A percentile compares a stretch with the other conserved stretches of the same genome.
These are phyloP conservation scores for Helotiales sp. DNA, from an alignment of 2,329 filamentous ascomycete genomes.

Conservation along the genomic window DNA sequence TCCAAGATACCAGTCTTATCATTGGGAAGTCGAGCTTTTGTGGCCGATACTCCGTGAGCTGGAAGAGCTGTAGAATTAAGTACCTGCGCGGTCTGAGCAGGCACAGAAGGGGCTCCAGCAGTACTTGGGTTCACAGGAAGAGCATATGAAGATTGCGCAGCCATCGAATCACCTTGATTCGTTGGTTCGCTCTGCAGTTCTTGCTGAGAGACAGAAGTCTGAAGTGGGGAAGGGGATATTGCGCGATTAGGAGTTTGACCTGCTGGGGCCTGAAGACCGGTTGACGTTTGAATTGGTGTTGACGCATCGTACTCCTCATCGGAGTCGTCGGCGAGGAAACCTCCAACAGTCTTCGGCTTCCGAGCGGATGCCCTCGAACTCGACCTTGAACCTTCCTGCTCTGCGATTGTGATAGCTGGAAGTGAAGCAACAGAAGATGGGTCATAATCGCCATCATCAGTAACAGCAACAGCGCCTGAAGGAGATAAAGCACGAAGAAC, in stretches of 20 bases:
- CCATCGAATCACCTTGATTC: slow-evolving; percentile 33
- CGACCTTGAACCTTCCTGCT: slow-evolving; percentile 32
- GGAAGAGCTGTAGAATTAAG: slow-evolving; percentile 29
- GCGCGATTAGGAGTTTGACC: slow-evolving; percentile 30
- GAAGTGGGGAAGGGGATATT: slow-evolving; percentile 33
- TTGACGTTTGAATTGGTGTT: slow-evolving; percentile 23
- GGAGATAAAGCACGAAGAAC: slow-evolving; percentile 38
- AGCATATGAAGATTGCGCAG: slow-evolving; percentile 23
- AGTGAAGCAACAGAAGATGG: slow-evolving; percentile 34
- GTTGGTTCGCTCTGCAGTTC: slow-evolving; percentile 26
- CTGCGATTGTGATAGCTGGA: slow-evolving; percentile 31
- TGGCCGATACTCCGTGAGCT: slow-evolving; percentile 26
- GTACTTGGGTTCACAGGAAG: slow-evolving; percentile 30
- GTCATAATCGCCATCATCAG: slow-evolving; percentile 36
- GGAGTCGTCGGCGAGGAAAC: slow-evolving; percentile 38
- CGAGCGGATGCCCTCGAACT: slow-evolving; percentile 35
- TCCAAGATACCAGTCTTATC: slow-evolving; percentile 58
- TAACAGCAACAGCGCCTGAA: slow-evolving; percentile 32
- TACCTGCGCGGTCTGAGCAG: slow-evolving; percentile 24
- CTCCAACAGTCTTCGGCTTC: slow-evolving; percentile 36
- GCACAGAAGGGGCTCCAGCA: slow-evolving; percentile 25
- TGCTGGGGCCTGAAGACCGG: slow-evolving; percentile 28
- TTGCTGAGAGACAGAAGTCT: slow-evolving; percentile 31
- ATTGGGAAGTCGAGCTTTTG: slow-evolving; percentile 38
- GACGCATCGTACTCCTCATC: slow-evolving; percentile 36